Conservation (phyloP, 2,329 filamentous ascomycete species). For the Aspergillus sp. region DNA sequence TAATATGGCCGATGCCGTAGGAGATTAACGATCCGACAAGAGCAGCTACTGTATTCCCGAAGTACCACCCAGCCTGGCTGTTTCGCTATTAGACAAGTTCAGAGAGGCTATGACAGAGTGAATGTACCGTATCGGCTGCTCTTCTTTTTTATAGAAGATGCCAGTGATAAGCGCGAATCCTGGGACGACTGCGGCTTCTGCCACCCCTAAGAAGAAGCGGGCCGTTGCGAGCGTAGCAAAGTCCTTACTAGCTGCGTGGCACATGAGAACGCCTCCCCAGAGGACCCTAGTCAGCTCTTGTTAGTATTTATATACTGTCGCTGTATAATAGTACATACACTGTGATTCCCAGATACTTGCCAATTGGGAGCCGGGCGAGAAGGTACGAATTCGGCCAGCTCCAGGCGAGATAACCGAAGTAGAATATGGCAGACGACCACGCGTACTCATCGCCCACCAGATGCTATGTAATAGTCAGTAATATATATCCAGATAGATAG, state of each 20-base stretch:
- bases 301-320: too few relatives aligned
- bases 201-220: slow-evolving; percentile 37
- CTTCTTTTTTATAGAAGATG: slow-evolving; percentile 35
- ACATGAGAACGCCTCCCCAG: slow-evolving; percentile 36
- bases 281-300: too few relatives aligned
- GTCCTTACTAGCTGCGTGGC: slow-evolving; percentile 29
- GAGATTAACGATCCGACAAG: too few relatives aligned
- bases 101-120: too few relatives aligned
- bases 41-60: slow-evolving; percentile 24
- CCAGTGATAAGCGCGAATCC: slow-evolving; percentile 40
- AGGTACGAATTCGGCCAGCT: slow-evolving; percentile 42
- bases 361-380: slow-evolving; percentile 33
- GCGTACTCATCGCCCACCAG: slow-evolving; percentile 21
- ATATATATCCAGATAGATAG: too few relatives aligned
- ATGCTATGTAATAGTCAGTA: too few relatives aligned
- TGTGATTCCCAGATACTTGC: slow-evolving; percentile 29
- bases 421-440: slow-evolving; percentile 34
- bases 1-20: too few relatives aligned
- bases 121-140: slow-evolving; percentile 28
- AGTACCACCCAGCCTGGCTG: slow-evolving; percentile 35
- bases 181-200: slow-evolving; percentile 30
- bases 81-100: too few relatives aligned
- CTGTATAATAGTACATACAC: slow-evolving; percentile 22
- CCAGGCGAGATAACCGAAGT: slow-evolving; percentile 38
- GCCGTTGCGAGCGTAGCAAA: slow-evolving; percentile 39